Conservation (phyloP, 140 eudicot species). For the Bidens hawaiensis region DNA sequence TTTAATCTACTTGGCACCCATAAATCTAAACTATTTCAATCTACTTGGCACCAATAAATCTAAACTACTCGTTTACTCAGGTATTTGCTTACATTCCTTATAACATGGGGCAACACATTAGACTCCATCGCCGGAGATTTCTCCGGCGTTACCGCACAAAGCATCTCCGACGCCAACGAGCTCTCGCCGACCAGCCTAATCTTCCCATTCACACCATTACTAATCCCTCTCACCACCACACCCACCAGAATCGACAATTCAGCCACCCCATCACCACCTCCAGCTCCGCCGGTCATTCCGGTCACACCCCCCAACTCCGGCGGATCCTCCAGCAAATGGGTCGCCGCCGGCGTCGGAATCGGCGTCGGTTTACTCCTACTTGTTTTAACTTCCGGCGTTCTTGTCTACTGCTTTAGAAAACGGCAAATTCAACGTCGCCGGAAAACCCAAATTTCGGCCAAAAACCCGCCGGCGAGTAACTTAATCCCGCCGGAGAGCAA, state of each 20-base stretch:
- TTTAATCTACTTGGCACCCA: no score
- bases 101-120: no score
- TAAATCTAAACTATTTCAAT: no score
- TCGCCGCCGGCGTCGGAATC: slow-evolving; percentile 48
- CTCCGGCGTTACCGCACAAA: no score
- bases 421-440: slow-evolving; percentile 17
- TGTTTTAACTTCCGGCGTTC: slow-evolving; percentile 4
- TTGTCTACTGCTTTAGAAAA: slow-evolving; percentile 34
- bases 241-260: slow-evolving; percentile 24
- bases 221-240: slow-evolving; percentile 50
- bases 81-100: no score
- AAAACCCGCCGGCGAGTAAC: background rate
- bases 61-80: no score
- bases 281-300: slow-evolving; percentile 35
- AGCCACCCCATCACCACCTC: slow-evolving; percentile 28
- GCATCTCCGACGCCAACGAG: slow-evolving; percentile 58
- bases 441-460: no score
- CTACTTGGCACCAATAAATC: no score
- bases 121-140: no score
- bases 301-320: background rate
- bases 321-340: slow-evolving; percentile 43
- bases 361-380: slow-evolving; percentile 48
- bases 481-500: slow-evolving; percentile 19
- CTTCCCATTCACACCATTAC: slow-evolving; percentile 53
- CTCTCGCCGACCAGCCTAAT: background rate